A percentile compares a stretch with the other conserved stretches of the same genome.
phyloP scores from a whole-genome alignment of 768 basidiomycete species.

The Amanita jacksonii region DNA sequence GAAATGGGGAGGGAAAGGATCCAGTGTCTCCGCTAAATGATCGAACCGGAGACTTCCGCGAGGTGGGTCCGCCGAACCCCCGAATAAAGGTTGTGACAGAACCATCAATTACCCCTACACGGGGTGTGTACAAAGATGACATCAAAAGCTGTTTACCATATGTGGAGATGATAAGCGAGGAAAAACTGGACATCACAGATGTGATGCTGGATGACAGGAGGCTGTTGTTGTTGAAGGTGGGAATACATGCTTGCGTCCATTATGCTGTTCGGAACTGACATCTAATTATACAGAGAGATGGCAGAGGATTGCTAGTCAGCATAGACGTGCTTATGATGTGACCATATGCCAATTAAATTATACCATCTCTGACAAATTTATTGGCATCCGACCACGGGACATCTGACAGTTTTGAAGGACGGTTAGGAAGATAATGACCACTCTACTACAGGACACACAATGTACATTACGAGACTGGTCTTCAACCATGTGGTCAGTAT shows the following conservation, averaged over 20 bases:
- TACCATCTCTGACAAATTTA: neutral
- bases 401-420: too few species aligned
- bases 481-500: too few species aligned
- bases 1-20: neutral
- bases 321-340: conserved; percentile 40
- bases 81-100: conserved; percentile 29
- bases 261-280: conserved; percentile 5
- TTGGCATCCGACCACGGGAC: too few species aligned
- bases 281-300: conserved; percentile 24
- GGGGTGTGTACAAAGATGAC: conserved; percentile 37
- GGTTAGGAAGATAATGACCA: too few species aligned
- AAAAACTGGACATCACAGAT: conserved; percentile 40
- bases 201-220: conserved; percentile 50
- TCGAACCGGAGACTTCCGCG: too few species aligned
- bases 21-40: too few species aligned
- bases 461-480: too few species aligned
- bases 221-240: conserved; percentile 38
- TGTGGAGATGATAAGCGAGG: conserved; percentile 38
- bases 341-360: conserved; percentile 1
- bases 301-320: conserved; percentile 26
- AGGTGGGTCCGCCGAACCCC: too few species aligned
- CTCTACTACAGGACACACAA: too few species aligned
- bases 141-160: conserved; percentile 41
- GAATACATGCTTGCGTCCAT: conserved; percentile 9
- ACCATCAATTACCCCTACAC: conserved; percentile 30